Conservation (phyloP, 148 eudicot species). For the Rhododendron kiyosumense region DNA sequence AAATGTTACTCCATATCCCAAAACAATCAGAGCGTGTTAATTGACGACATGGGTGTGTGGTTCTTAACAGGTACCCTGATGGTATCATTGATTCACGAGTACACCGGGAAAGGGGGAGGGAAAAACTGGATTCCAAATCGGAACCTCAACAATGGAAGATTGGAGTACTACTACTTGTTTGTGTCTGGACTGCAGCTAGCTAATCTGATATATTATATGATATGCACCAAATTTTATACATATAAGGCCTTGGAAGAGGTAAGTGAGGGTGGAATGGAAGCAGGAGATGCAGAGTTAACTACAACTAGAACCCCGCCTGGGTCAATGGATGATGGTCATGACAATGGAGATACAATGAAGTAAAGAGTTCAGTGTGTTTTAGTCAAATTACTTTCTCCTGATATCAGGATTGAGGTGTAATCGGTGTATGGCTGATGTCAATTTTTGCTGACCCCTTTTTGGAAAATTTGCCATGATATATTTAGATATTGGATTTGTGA, state of each 20-base stretch:
- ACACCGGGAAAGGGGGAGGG: constrained; percentile 19
- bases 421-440: background rate
- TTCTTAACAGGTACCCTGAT: constrained; percentile 29
- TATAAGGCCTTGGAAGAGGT: background rate
- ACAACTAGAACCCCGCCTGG: background rate
- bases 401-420: background rate
- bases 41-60: background rate
- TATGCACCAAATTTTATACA: background rate
- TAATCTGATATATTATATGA: constrained; percentile 5
- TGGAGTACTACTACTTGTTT: constrained; percentile 36
- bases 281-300: background rate
- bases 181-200: constrained; percentile 35
- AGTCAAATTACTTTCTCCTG: background rate
- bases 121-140: constrained; percentile 38
- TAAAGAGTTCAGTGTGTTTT: background rate
- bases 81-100: constrained; percentile 38
- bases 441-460: background rate
- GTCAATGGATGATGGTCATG: background rate
- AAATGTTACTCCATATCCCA: background rate
- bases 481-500: background rate
- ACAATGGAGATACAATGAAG: background rate
- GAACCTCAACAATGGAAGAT: constrained; percentile 33
- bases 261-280: background rate
- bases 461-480: background rate
- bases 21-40: background rate